phyloP scores from a whole-genome alignment of 2,329 filamentous ascomycete genomes.

The Botrytis fragariae region DNA sequence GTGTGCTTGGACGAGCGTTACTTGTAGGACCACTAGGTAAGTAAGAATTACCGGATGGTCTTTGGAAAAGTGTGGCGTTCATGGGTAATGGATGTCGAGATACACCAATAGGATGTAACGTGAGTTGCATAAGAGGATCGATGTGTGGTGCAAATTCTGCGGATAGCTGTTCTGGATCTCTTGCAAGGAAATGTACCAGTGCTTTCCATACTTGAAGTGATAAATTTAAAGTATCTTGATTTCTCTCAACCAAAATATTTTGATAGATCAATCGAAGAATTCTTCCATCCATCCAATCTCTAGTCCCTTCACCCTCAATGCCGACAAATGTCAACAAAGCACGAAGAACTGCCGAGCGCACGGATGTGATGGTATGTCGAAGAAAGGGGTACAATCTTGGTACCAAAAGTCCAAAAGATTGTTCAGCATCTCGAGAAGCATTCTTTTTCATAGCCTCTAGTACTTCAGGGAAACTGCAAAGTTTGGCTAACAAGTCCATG shows the following conservation, averaged over 20 bases:
- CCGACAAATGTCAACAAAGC: conserved; percentile 90
- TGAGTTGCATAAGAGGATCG: conserved; percentile 77
- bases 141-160: conserved; percentile 73
- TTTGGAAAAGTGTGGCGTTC: conserved; percentile 85
- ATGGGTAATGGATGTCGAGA: conserved; percentile 88
- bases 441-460: conserved; percentile 91
- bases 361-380: conserved; percentile 93
- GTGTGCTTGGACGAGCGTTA: conserved; percentile 42
- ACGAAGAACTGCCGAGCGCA: conserved; percentile 88
- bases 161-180: conserved; percentile 62
- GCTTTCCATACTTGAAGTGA: conserved; percentile 87
- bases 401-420: conserved; percentile 89
- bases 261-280: conserved; percentile 89
- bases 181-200: conserved; percentile 65
- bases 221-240: conserved; percentile 75
- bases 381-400: conserved; percentile 94
- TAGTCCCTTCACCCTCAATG: conserved; percentile 73
- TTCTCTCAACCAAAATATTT: conserved; percentile 90
- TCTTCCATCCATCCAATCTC: conserved; percentile 89
- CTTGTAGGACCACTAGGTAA: conserved; percentile 47
- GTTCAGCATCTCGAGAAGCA: conserved; percentile 75
- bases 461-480: conserved; percentile 92
- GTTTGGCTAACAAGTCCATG: conserved; percentile 94
- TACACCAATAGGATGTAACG: conserved; percentile 88
- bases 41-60: conserved; percentile 86